Base-by-base conservation (phyloP, 2,329 filamentous ascomycete species). In the Claviceps quebecensis region DNA sequence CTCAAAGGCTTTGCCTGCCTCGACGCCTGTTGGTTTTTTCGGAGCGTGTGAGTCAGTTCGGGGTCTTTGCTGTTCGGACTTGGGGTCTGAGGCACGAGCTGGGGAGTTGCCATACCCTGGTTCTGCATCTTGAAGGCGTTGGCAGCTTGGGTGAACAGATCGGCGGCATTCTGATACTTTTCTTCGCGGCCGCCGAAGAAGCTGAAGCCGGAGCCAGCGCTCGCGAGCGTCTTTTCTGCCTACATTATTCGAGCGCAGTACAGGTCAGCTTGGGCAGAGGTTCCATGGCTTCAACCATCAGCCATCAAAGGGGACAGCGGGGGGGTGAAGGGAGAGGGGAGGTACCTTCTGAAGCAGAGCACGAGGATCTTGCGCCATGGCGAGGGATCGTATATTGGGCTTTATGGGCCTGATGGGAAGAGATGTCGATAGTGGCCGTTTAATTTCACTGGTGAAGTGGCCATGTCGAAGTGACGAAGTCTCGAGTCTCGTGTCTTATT, bases 51-150 rank as follows among this genome's bases (percentile, higher is more conserved):
- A n/a, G 45, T 47, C 23, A 51, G 49, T n/a, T n/a, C 14, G 5
- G 37, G 11, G 8, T 13, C n/a, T 49, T 23, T 29, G 11, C 39
- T 34, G 29, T 40, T 52, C 41, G 19, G 19, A 14, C 4, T 22
- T 7, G 19, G 41, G 41, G 40, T 43, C 9, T 43, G 36, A 41
- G 47, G 49, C 37, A 23, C 34, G 29, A 23, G 17, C 22, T 39
- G 41, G 9, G 37, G 29, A 9, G 23, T 29, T 22, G 64, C 64
- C 74, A 59, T 72, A 91, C 87, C 85, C 72, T 84, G 80, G 66
- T 87, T 87, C 69, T 93, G 84, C 74, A 94, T 81, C 63, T 87
- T 80, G 68, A 95, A 97, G 53, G 87, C 87, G 72, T 96, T 95
- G 55, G 84, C 93, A 41, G 91, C 91, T 67, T 95, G 83, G 54